Evolutionary conservation across 164 flowering plant genomes (phyloP), one percentile per base, ranked within the genome.

Genomic region (Pachysandra terminalis): DNA sequence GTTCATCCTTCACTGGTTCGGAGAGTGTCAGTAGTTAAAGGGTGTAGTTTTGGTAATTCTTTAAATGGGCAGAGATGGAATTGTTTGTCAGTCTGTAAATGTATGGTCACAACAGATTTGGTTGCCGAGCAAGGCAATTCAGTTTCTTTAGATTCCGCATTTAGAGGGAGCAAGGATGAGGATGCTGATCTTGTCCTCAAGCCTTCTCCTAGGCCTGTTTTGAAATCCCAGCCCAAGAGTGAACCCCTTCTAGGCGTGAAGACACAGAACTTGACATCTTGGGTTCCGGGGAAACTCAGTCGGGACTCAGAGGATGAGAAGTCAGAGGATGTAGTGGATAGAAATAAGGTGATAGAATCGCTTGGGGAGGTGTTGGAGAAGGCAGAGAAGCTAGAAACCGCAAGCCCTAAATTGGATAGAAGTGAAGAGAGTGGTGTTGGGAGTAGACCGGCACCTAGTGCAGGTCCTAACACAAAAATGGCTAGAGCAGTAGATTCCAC

Each of bases 301-400:
- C 66, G 72, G 32, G 71, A 73, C 48, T 72, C 78, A 0, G 73
- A 48, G 23, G 73, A 49, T 27, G 81, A 68, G 40, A 71, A 70
- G 52, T 21, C 56, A 15, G 83, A 73, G 26, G 75, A 72, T 27
- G 71, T 37, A 14, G 84, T 82, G 64, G 90, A 88, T 69, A 86
- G 82, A 72, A 87, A 73, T 62, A 86, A 81, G 68, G 89, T 90
- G 68, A 87, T 86, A 64, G 93, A 87, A 71, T 88, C 98, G 0
- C 82, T 90, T 32, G 97, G 87, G 14, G 97, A 94, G 78, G 96
- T 90, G 0, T 82, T 94, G 72, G 93, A 91, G 84, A 91, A 86
- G 84, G 97, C 87, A 14, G 95, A 94, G 78, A 87, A 86, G 57
- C 68, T 91, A 26, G 98, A 90, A 70, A 83, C 72, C 37, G 64